Conservation (phyloP, 2,329 filamentous ascomycete genomes). For the Sporothrix brasiliensis region DNA sequence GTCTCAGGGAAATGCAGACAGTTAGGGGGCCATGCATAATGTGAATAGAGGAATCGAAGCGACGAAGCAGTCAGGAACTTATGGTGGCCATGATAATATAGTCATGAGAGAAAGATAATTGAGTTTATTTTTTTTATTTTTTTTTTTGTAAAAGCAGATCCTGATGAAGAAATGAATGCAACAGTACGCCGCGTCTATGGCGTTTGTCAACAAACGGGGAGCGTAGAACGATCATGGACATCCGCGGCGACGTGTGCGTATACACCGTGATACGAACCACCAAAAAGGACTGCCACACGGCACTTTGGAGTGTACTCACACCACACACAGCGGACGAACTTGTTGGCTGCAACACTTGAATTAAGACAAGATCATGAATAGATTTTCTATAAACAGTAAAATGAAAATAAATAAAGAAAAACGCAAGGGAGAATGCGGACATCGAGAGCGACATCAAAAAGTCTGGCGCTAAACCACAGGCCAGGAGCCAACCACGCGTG, state of each 20-base stretch:
- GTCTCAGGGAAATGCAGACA: background rate
- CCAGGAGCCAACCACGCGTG: slow-evolving; percentile 12
- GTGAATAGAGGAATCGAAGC: background rate
- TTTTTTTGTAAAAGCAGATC: background rate
- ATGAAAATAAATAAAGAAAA: background rate
- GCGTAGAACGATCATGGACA: background rate
- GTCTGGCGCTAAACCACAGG: slow-evolving; percentile 27
- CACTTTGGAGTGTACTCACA: background rate
- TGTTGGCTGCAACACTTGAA: too few species aligned
- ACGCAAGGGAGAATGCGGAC: background rate
- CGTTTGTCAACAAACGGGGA: slow-evolving; percentile 13
- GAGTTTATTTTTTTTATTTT: background rate
- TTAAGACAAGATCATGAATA: too few species aligned
- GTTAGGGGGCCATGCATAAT: too few species aligned
- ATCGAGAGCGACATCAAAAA: background rate
- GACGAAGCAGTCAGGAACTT: background rate
- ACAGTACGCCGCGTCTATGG: background rate
- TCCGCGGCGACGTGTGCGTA: background rate
- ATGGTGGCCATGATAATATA: background rate
- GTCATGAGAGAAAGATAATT: background rate
- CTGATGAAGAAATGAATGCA: background rate
- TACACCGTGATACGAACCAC: background rate
- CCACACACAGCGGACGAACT: background rate
- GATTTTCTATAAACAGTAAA: background rate
- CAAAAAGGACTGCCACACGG: background rate